Base-by-base conservation (phyloP, 768 basidiomycete genomes). In the Lactarius psammicola region DNA sequence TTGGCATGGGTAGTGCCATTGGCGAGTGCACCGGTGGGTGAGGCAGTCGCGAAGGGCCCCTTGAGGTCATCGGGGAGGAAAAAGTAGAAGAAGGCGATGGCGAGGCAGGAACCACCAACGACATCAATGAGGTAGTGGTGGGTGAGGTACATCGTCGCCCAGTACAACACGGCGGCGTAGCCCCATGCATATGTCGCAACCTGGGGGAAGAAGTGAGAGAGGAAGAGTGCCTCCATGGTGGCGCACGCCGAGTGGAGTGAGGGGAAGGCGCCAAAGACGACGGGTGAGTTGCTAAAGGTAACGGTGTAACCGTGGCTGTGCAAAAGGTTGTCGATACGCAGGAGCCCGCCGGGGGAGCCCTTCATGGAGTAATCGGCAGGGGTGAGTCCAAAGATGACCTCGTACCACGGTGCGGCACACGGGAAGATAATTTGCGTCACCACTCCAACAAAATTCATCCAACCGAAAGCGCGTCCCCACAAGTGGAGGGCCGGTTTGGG, bases 91-190 rank as follows among this genome's bases (percentile, higher is more conserved):
- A 85, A 88, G 23, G 84, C 83, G 42, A 89, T 88, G 56, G 95
- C 89, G 68, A 99, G 84, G 74, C 95, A 96, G 0, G 90, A 92
- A 17, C 97, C 97, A 11, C 88, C 92, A 57, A 94, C 92, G 74
- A 98, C 92, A 74, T 99, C 97, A 78, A 99, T 95, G 73, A 99
- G 89, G 81, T 98, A 98, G 79, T 98, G 96, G 76, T 97, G 94
- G 4, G 92, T 93, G 72, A 96, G 89, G 80, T 96, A 98, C 96
- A 98, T 98, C 28, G 96, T 98, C 11, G 92, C 88, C 97, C 97
- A 99, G 76, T 96, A 98, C 4, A 99, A 84, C 20, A 92, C 78
- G 7, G 85, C 87, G 2, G 87, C 88, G 77, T 98, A 99, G 1
- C 77, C 80, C 92, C 94, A 98, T 28, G 87, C 86, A 69, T 82